These are phyloP conservation scores for Luffa aegyptiaca DNA, from an alignment of 306 rosid genomes.

Conservation along the genomic window DNA sequence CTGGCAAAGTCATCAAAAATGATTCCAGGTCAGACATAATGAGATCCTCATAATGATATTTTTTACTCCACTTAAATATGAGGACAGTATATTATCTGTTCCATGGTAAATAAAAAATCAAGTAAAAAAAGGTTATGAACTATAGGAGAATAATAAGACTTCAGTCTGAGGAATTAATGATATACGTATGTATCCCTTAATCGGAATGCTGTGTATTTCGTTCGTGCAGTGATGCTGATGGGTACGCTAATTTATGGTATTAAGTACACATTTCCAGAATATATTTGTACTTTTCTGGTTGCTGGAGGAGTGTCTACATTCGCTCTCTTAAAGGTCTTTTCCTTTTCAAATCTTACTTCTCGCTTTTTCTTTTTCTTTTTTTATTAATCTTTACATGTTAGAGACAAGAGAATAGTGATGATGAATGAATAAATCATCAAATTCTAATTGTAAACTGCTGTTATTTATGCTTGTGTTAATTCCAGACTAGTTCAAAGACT, in stretches of 20 bases:
- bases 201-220: neutral
- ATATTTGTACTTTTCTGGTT: conserved; percentile 77
- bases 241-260: conserved; percentile 77
- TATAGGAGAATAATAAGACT: neutral
- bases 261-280: conserved; percentile 69
- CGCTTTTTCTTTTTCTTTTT: neutral
- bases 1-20: conserved; percentile 95
- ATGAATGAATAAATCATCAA: neutral
- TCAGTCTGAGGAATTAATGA: neutral
- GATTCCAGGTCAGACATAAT: conserved; percentile 79
- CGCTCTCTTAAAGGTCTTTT: conserved; percentile 77
- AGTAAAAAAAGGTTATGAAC: neutral
- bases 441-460: neutral
- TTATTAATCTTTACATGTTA: neutral
- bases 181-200: neutral
- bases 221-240: conserved; percentile 92
- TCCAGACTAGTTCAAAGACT: conserved; percentile 90
- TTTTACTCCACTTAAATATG: neutral
- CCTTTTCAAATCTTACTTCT: neutral
- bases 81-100: neutral
- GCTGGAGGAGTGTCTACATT: conserved; percentile 96
- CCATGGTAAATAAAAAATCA: neutral
- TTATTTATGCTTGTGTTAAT: conserved; percentile 16
- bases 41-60: neutral
- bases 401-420: conserved; percentile 10